Conservation (phyloP, 495 filamentous ascomycete species). For the Penicillium robsamsonii region DNA sequence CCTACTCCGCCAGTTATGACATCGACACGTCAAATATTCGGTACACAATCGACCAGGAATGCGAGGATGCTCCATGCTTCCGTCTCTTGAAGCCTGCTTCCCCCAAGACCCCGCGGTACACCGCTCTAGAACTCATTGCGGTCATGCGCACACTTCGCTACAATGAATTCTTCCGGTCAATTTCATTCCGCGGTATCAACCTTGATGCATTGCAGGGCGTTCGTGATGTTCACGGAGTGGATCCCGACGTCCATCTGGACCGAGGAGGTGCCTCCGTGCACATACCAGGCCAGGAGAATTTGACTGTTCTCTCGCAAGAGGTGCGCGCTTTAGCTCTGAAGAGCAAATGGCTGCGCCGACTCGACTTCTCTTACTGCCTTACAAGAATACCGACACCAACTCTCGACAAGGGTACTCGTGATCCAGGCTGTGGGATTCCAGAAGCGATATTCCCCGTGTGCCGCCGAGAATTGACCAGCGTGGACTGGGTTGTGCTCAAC, state of each 20-base stretch:
- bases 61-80: constrained; percentile 81
- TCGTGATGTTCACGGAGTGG: constrained; percentile 58
- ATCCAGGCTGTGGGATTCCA: constrained; percentile 73
- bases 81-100: constrained; percentile 68
- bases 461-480: constrained; percentile 67
- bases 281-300: constrained; percentile 55
- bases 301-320: constrained; percentile 70
- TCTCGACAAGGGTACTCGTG: constrained; percentile 52
- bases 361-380: constrained; percentile 63
- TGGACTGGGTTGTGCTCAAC: constrained; percentile 77
- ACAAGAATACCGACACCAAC: constrained; percentile 50
- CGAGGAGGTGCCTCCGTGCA: constrained; percentile 55
- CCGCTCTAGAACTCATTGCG: constrained; percentile 72
- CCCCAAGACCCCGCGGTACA: constrained; percentile 57
- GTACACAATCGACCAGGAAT: constrained; percentile 75
- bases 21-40: constrained; percentile 67
- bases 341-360: constrained; percentile 57
- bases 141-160: constrained; percentile 85
- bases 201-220: constrained; percentile 65
- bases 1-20: constrained; percentile 78
- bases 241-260: constrained; percentile 61
- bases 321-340: constrained; percentile 68
- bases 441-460: constrained; percentile 78
- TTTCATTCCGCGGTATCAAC: constrained; percentile 77
- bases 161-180: constrained; percentile 82